phyloP scores from a whole-genome alignment of 2,329 filamentous ascomycete species.

The Domatiomyces globalis region DNA sequence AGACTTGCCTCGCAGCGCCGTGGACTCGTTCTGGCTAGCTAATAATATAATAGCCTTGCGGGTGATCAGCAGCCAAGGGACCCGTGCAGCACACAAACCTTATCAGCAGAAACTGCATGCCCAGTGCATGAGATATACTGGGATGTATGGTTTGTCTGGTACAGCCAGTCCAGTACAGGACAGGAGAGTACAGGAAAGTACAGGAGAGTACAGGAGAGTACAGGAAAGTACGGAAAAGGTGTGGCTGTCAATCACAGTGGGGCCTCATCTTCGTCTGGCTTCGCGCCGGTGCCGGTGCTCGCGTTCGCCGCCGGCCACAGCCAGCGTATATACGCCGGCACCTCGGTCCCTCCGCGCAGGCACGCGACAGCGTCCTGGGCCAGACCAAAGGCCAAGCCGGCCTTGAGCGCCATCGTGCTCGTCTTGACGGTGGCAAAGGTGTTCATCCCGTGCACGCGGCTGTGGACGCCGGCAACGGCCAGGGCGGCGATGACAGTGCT shows the following conservation, averaged over 20 bases:
- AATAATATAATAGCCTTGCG: too few relatives aligned
- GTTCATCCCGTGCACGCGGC: slow-evolving; percentile 69
- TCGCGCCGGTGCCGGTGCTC: background rate
- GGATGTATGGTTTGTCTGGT: too few relatives aligned
- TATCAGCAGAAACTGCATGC: too few relatives aligned
- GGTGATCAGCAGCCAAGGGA: background rate
- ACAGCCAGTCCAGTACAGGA: too few relatives aligned
- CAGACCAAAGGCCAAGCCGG: slow-evolving; percentile 67
- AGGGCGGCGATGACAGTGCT: slow-evolving; percentile 73
- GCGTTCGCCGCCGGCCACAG: slow-evolving; percentile 24
- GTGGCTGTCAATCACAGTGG: background rate
- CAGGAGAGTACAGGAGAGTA: too few relatives aligned
- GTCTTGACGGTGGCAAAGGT: slow-evolving; percentile 62
- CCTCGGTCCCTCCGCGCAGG: slow-evolving; percentile 47
- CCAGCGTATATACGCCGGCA: slow-evolving; percentile 61
- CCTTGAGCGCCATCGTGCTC: slow-evolving; percentile 62
- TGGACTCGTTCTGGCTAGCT: background rate
- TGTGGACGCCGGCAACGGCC: slow-evolving; percentile 74
- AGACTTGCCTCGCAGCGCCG: too few relatives aligned
- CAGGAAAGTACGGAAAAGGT: too few relatives aligned
- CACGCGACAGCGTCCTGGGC: slow-evolving; percentile 61
- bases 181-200: too few relatives aligned
- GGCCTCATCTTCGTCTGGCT: background rate
- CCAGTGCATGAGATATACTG: too few relatives aligned
- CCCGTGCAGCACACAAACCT: background rate